Base-by-base conservation (phyloP, 768 basidiomycete genomes). In the Cubamyces lactineus region DNA sequence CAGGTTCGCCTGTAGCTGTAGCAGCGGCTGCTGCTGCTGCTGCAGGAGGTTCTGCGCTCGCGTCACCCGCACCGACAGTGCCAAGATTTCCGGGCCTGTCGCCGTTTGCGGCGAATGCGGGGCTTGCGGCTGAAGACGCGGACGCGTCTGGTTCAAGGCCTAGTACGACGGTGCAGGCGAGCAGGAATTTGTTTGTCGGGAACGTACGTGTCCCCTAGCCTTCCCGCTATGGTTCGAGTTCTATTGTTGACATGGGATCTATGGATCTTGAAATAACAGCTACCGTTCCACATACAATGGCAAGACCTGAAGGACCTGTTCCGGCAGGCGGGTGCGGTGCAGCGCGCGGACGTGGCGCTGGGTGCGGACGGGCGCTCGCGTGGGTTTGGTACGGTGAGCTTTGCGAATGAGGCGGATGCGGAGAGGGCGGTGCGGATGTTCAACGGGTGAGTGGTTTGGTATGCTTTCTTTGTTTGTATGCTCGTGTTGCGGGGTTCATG, bases 301-400 rank as follows among this genome's bases (percentile, higher is more conserved):
- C 96, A 98, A 75, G 96, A 98, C 71, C 82, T 99, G 46, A 98
- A 98, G 75, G 96, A 98, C 75, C 82, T 98, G 5, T 96, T 98
- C 72, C 86, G 96, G 26, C 87, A 91, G 64, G 94, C 92, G 1
- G 96, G 96, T 17, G 87, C 90, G 19, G 90, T 98, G 56, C 78
- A 94, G 39, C 86, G 96, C 23, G 96, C 96, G 11, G 94, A 96
- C 66, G 91, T 97, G 21, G 91, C 91, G 17, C 83, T 94, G 34
- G 93, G 93, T 49, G 64, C 39, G 5, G 94, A 97, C 70, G 92
- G 94, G 13, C 84, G 95, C 39, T 94, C 92, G 40, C 80, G 94
- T 53, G 97, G 97, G 1, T 96, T 95, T 68, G 96, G 97, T 1
- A 96, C 91, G 0, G 95, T 98, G 1, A 84, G 90, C 0, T 96